These are phyloP conservation scores for Boletales sp. DNA, from an alignment of 768 basidiomycete genomes.

Conservation along the genomic window DNA sequence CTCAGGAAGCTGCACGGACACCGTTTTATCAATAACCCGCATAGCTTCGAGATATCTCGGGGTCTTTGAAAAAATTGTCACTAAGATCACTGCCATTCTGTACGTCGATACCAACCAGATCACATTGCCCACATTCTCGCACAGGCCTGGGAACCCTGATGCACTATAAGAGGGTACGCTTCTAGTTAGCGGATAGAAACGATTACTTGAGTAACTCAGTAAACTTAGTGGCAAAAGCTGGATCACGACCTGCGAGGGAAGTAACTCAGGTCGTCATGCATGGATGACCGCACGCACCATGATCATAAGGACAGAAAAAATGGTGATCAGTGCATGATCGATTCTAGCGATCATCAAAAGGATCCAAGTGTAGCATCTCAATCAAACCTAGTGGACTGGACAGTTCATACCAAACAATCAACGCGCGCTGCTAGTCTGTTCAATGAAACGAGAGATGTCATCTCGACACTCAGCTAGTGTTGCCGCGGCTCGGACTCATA, in stretches of 20 bases:
- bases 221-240: background rate
- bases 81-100: conserved; percentile 11
- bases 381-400: too few species aligned
- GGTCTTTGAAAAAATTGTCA: background rate
- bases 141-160: background rate
- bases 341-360: too few species aligned
- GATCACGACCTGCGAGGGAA: background rate
- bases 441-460: too few species aligned
- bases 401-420: too few species aligned
- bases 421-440: too few species aligned
- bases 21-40: background rate
- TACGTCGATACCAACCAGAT: background rate
- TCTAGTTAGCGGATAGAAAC: background rate
- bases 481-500: too few species aligned
- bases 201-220: background rate
- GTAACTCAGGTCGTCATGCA: background rate
- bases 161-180: background rate
- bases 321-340: too few species aligned
- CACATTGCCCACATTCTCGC: background rate
- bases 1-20: background rate
- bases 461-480: too few species aligned
- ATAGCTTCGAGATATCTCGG: background rate
- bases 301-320: too few species aligned
- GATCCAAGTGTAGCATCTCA: too few species aligned
- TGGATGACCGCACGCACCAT: too few species aligned